Evolutionary conservation across 1,139 yeast species (phyloP), one percentile per base, ranked within the genome.

Genomic region (Taphrina wiesneri): DNA sequence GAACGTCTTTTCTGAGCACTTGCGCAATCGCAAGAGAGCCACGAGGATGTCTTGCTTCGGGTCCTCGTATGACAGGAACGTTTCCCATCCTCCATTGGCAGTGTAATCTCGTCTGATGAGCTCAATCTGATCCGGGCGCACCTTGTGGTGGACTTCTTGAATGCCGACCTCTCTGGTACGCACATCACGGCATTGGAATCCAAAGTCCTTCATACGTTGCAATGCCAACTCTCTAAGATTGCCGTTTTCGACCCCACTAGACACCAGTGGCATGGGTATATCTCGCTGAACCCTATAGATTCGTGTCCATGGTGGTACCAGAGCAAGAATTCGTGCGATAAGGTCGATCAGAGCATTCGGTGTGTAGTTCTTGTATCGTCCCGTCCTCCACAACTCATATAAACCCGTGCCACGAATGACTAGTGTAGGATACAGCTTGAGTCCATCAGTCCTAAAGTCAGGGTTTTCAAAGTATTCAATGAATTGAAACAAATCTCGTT

Each of bases 71-170:
- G 96, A 87, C 70, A 93, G 79, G 75, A 93, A 93, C 0, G 99
- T 93, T 78, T 93, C 98, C 99, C 99, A 93, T 39, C 99, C 99
- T 46, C 96, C 99, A 74, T 93, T 93, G 56, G 99, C 99, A 70
- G 88, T 87, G 77, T 93, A 93, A 75, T 93, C 99, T 74, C 99
- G 85, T 75, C 99, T 85, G 67, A 93, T 90, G 66, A 93, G 80
- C 77, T 93, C 99, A 19, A 93, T 97, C 76, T 93, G 98, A 74
- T 95, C 98, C 0, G 99, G 99, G 51, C 89, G 89, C 32, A 95
- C 96, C 76, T 92, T 92, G 76, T 92, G 96, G 76, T 93, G 99
- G 2, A 93, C 98, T 75, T 93, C 99, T 77, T 93, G 98, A 68
- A 93, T 93, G 69, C 99, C 99, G 34, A 95, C 99, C 78, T 93